Percentiles rank a stretch among this genome's conserved stretches.
phyloP scores from a whole-genome alignment of 768 basidiomycete genomes.

The Polyporus arcularius region DNA sequence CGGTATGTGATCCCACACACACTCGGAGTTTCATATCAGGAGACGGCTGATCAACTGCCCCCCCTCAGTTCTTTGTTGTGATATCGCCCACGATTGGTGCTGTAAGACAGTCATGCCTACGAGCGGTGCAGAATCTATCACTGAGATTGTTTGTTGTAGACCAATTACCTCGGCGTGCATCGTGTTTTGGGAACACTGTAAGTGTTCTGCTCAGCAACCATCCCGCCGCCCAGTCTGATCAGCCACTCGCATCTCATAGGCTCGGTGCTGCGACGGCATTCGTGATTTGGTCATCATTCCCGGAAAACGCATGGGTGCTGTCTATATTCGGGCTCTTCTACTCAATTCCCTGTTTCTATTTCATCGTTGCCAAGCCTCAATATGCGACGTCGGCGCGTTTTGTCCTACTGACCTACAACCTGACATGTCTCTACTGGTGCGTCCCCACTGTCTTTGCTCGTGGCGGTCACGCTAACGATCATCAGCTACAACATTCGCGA shows the following conservation, averaged over 20 bases:
- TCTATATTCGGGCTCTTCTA: slow-evolving; percentile 86
- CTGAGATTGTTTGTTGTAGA: slow-evolving; percentile 43
- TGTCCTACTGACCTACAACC: slow-evolving; percentile 84
- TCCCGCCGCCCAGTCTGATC: slow-evolving; percentile 1
- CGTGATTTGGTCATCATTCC: slow-evolving; percentile 69
- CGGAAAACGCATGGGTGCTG: slow-evolving; percentile 71
- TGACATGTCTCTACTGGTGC: slow-evolving; percentile 64
- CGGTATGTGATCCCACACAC: slow-evolving; percentile 45
- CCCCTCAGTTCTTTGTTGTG: slow-evolving; percentile 79
- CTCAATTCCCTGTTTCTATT: slow-evolving; percentile 93
- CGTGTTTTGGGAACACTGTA: slow-evolving; percentile 86
- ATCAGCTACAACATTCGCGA: slow-evolving; percentile 79
- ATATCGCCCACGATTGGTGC: slow-evolving; percentile 88
- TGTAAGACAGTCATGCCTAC: slow-evolving; percentile 42
- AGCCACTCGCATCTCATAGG: slow-evolving; percentile 38
- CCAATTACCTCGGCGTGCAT: slow-evolving; percentile 82
- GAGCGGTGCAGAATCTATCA: not conserved
- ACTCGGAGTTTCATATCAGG: not conserved
- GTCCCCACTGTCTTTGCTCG: not conserved
- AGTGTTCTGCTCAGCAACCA: slow-evolving; percentile 30
- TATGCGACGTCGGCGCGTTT: slow-evolving; percentile 78
- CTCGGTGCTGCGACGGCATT: slow-evolving; percentile 80
- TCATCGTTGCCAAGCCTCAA: slow-evolving; percentile 76
- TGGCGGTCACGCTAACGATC: not conserved
- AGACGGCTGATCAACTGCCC: slow-evolving; percentile 1